Evolutionary conservation across 2,329 filamentous ascomycete genomes (phyloP).

Genomic region (Claviceps digitariae): DNA sequence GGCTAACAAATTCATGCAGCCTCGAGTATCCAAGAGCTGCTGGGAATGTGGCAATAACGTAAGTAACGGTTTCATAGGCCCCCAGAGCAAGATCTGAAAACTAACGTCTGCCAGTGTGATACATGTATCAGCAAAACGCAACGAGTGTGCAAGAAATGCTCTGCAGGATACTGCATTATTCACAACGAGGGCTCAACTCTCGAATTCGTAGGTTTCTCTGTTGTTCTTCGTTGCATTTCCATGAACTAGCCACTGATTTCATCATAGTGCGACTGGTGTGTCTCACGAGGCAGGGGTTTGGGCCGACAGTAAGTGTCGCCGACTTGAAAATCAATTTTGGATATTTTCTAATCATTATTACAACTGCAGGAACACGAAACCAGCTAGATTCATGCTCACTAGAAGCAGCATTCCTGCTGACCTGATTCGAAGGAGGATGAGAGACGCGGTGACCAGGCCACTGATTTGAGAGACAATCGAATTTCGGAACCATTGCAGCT

Average conservation of each 20-base stretch:
- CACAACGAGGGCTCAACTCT: slow-evolving; percentile 71
- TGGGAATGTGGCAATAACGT: slow-evolving; percentile 79
- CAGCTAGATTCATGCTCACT: background rate
- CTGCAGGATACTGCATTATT: slow-evolving; percentile 67
- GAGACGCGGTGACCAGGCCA: slow-evolving; percentile 6
- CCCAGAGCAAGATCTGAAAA: slow-evolving; percentile 1
- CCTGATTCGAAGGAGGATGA: slow-evolving; percentile 5
- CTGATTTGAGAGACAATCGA: background rate
- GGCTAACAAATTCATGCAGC: slow-evolving; percentile 18
- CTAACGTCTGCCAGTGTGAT: slow-evolving; percentile 42
- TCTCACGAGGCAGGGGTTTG: slow-evolving; percentile 21
- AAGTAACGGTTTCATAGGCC: slow-evolving; percentile 18
- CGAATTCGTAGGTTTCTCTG: slow-evolving; percentile 33
- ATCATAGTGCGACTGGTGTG: slow-evolving; percentile 31
- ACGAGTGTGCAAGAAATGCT: slow-evolving; percentile 57
- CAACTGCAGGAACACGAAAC: slow-evolving; percentile 1
- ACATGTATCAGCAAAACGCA: slow-evolving; percentile 62
- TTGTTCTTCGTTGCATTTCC: no score
- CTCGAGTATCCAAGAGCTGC: slow-evolving; percentile 55
- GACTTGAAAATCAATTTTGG: background rate
- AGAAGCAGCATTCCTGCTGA: slow-evolving; percentile 1
- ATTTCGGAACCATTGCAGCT: no score
- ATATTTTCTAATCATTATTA: background rate
- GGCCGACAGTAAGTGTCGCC: slow-evolving; percentile 12
- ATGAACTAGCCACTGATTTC: slow-evolving; percentile 14